Evolutionary conservation across 192 early-diverging fungal genomes (phyloP).

Genomic region (Coemansia sp.): DNA sequence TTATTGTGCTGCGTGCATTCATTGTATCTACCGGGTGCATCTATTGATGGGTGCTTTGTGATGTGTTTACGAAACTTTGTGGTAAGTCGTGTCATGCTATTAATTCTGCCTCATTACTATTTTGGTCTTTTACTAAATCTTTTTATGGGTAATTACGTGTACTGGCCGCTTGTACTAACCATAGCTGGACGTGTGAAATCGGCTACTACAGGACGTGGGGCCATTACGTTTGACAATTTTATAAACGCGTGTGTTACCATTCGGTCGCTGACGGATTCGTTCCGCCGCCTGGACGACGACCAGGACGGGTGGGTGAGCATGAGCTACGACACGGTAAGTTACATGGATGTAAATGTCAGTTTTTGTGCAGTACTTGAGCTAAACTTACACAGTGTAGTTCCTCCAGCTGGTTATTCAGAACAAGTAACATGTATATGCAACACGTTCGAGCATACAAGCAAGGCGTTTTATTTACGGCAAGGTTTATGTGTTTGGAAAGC

Average conservation of each 20-base stretch:
- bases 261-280: slow-evolving; percentile 73
- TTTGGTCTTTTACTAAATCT: background rate
- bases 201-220: slow-evolving; percentile 59
- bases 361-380: too few species aligned
- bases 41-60: too few species aligned
- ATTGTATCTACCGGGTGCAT: slow-evolving; percentile 10
- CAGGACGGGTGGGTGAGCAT: slow-evolving; percentile 75
- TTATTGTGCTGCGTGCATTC: slow-evolving; percentile 2
- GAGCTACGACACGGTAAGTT: slow-evolving; percentile 65
- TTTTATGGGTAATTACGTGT: too few species aligned
- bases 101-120: background rate
- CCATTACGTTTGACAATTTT: slow-evolving; percentile 83
- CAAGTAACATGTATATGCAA: slow-evolving; percentile 30
- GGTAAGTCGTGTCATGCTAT: slow-evolving; percentile 15
- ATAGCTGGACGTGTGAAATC: slow-evolving; percentile 57
- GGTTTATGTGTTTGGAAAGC: too few species aligned
- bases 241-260: slow-evolving; percentile 77
- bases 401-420: slow-evolving; percentile 52
- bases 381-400: slow-evolving; percentile 30
- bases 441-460: slow-evolving; percentile 6
- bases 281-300: slow-evolving; percentile 70
- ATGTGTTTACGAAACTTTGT: too few species aligned
- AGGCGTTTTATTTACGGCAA: too few species aligned
- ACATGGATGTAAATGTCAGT: too few species aligned
- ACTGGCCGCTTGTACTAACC: too few species aligned